Evolutionary conservation across 371 early-diverging fungal species (phyloP), one percentile per base, ranked within the genome.

Genomic region (Chytridium lagenaria): DNA sequence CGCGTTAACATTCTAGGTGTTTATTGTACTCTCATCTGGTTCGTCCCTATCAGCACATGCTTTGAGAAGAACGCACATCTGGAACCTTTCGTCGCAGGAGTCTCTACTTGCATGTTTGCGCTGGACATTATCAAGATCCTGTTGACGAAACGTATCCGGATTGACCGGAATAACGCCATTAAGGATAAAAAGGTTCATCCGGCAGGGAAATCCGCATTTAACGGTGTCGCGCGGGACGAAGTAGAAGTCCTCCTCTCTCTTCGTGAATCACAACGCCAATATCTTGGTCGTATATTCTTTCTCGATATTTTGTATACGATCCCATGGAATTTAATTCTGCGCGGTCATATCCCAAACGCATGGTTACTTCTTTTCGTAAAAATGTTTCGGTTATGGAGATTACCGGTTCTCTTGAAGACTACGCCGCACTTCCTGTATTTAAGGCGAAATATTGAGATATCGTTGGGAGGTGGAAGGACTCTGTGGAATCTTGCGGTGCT

Each of bases 111-210:
- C 0, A n/a, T 52, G n/a, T 49, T 63, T 34, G 30, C 37, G 12
- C 23, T 59, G 28, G 72, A 72, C 72, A 40, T 52, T 1, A 30
- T 72, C 40, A 50, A 63, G 16, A 40, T 52, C 38, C 12, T 66
- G 33, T 49, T 68, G 38, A 73, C 73, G 39, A 67, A 55, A 7
- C 72, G 52, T 28, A 7, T 44, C 44, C 7, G 7, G 19, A 44
- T 7, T 12, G 44, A 12, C 44, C 7, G 44, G 19, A 19, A 44
- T 19, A 44, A 44, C 44, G 44, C 19, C 44, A 44, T 44, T 19
- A 7, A 55, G 26, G 26, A 26, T 55, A 30, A 36, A 34, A 15
- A 50, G 50, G 31, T 37, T 1, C 5, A 33, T 16, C 51, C 59
- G 33, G 30, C 38, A 1, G 10, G 30, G n/a, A n/a, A n/a, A n/a